Base-by-base conservation (phyloP, 768 basidiomycete species). In the Scleroderma bovista region DNA sequence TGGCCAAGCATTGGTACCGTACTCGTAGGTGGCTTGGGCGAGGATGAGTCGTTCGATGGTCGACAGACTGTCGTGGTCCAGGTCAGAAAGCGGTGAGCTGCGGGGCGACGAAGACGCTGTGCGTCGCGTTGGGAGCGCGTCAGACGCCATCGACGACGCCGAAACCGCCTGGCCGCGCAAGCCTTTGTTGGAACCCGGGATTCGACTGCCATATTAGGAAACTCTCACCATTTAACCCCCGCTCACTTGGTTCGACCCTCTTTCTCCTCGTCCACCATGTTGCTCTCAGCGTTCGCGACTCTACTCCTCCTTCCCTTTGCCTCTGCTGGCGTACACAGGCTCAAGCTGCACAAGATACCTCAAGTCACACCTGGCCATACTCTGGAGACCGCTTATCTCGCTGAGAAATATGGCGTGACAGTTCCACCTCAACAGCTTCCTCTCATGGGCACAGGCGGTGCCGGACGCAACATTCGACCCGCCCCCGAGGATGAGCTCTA, bases 271-370 rank as follows among this genome's bases (percentile, higher is more conserved):
- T 63, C 62, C 61, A 66, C 58, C 68, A 74, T 75, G 73, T 67
- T 74, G 50, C 66, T 77, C 61, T 65, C 73, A 42, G 61, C 66
- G 31, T 67, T 76, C 56, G 58, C 70, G 42, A 62, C 69, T 0
- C 60, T 78, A 33, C 38, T 73, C 9, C 68, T 76, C 55, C 63
- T 77, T 71, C 71, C 76, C 19, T 69, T 76, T 61, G 73, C 74
- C 54, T 69, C 71, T 7, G 73, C 74, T 9, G 79, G 80, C 54
- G 74, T 91, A 1, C 86, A 85, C 78, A 93, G 80, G 63, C 80
- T 96, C 66, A 93, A 93, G 69, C 83, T 97, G 26, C 80, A 92
- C 70, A 96, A 96, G 73, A 64, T 95, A 2, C 77, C 86, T 16
- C 72, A 76, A 37, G 73, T 73, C n/a, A 67, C 72, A 13, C 77